These are phyloP conservation scores for Solanum hybrid DNA, from an alignment of 305 asterid genomes.

Conservation along the genomic window DNA sequence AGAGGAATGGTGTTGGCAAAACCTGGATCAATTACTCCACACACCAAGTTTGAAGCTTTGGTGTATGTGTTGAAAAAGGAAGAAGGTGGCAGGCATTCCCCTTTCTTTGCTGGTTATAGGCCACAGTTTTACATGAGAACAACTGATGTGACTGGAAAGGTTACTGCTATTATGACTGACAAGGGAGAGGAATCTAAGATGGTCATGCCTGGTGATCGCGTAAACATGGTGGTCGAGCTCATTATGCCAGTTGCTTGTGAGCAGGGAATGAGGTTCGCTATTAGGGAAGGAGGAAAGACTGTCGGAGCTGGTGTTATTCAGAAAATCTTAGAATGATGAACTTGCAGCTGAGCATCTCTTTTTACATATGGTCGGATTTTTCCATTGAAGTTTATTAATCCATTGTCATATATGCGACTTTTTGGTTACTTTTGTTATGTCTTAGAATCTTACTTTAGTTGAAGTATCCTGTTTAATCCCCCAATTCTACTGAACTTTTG, in stretches of 20 bases:
- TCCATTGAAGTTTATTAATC: slow-evolving; percentile 6
- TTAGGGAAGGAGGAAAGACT: slow-evolving; percentile 72
- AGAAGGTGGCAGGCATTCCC: slow-evolving; percentile 71
- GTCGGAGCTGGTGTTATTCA: slow-evolving; percentile 68
- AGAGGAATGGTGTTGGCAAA: slow-evolving; percentile 71
- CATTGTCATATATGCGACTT: slow-evolving; percentile 20
- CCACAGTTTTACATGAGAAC: slow-evolving; percentile 73
- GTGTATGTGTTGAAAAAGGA: slow-evolving; percentile 69
- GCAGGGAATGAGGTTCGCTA: slow-evolving; percentile 72
- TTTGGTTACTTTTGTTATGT: slow-evolving; percentile 19
- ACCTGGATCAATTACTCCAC: slow-evolving; percentile 56
- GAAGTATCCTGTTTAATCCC: slow-evolving; percentile 5
- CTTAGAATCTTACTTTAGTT: slow-evolving; percentile 19
- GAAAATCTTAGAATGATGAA: slow-evolving; percentile 21
- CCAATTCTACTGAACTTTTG: slow-evolving; percentile 6
- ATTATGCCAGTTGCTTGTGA: slow-evolving; percentile 66
- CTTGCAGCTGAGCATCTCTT: neutral
- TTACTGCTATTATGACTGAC: slow-evolving; percentile 44
- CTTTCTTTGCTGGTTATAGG: slow-evolving; percentile 51
- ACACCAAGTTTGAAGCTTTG: slow-evolving; percentile 45
- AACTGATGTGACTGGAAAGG: slow-evolving; percentile 59
- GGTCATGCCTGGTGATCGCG: slow-evolving; percentile 75
- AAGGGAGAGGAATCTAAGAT: slow-evolving; percentile 63
- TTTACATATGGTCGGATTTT: slow-evolving; percentile 2
- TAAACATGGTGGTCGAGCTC: slow-evolving; percentile 65